Evolutionary conservation across 73 alveolate genomes (phyloP), one percentile per base, ranked within the genome.

Genomic region (Blepharisma stoltei): DNA sequence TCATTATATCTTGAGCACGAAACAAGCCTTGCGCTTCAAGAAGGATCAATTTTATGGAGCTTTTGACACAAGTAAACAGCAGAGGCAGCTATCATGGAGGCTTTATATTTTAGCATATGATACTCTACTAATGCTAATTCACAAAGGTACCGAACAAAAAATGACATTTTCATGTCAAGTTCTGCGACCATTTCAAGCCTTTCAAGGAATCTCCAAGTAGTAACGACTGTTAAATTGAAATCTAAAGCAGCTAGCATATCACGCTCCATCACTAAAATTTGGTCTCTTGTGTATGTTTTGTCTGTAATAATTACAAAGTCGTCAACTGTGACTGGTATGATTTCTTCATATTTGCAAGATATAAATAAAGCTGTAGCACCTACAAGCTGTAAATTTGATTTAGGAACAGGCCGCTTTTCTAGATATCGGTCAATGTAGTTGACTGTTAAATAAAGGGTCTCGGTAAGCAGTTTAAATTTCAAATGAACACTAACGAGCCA

Each of bases 401-500:
- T 89, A 21, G 78, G 52, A 49, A 87, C 75, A 18, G 70, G 76
- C 32, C 85, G 84, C 54, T 50, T 80, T 54, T 86, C 86, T 25
- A 94, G 82, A 83, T 86, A 95, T 89, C 97, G 81, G 76, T 95
- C 99, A 66, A 93, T 81, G 21, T 86, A 70, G 76, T 86, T 73
- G 44, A 95, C 88, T 52, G 99, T 83, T 48, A 95, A 87, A 73
- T 84, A 90, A 37, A 95, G 90, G 9, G 99, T 94, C 83, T 95
- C 99, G 23, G 97, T 95, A 68, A 92, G 77, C 54, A 95, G 87
- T 81, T 93, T 89, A 89, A 94, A 92, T 81, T 89, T 93, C 60
- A 85, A 73, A 83, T 92, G 98, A 27, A 95, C 98, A 76, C 90
- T 97, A 41, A 91, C 87, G 48, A 95, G 77, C 98, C 99, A 95